A percentile compares a stretch with the other conserved stretches of the same genome.
phyloP scores from a whole-genome alignment of 176 grass and related monocot species.

The Zizania latifolia region DNA sequence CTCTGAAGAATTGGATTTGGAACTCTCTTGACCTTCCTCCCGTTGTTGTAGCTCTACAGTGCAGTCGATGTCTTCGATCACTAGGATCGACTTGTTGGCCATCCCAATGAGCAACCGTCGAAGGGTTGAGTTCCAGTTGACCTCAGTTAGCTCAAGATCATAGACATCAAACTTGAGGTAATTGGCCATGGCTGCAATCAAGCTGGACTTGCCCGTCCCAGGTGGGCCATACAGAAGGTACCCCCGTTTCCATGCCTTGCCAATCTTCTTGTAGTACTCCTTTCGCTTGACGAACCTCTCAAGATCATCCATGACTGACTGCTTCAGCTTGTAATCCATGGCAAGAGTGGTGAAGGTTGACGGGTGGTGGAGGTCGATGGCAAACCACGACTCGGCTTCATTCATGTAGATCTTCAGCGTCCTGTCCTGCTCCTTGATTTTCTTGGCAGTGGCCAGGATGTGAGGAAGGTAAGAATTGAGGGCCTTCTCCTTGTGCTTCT shows the following conservation, averaged over 20 bases:
- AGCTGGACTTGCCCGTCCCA: conserved; percentile 60
- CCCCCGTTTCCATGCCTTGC: conserved; percentile 63
- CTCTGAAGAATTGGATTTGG: too few species aligned
- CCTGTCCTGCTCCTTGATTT: conserved; percentile 32
- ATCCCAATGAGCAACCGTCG: conserved; percentile 50
- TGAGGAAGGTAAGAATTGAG: conserved; percentile 41
- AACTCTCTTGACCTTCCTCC: too few species aligned
- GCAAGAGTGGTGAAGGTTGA: conserved; percentile 45
- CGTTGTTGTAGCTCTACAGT: conserved; percentile 39
- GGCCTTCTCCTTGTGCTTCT: conserved; percentile 38
- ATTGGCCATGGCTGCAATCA: conserved; percentile 62
- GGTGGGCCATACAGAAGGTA: conserved; percentile 65
- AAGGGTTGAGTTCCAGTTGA: conserved; percentile 41
- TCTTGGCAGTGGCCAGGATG: conserved; percentile 34
- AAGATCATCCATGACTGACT: conserved; percentile 41
- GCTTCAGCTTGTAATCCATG: conserved; percentile 39
- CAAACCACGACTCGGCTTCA: conserved; percentile 23
- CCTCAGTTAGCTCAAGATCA: conserved; percentile 47
- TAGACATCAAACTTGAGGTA: conserved; percentile 53
- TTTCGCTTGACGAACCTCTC: conserved; percentile 41
- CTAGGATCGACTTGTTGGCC: conserved; percentile 45
- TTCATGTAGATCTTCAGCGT: conserved; percentile 33
- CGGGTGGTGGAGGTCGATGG: conserved; percentile 45
- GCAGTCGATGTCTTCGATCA: conserved; percentile 72
- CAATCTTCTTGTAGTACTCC: conserved; percentile 55